Evolutionary conservation across 352 stramenopile species (phyloP), one percentile per base, ranked within the genome.

Genomic region (Pythium angustatum): DNA sequence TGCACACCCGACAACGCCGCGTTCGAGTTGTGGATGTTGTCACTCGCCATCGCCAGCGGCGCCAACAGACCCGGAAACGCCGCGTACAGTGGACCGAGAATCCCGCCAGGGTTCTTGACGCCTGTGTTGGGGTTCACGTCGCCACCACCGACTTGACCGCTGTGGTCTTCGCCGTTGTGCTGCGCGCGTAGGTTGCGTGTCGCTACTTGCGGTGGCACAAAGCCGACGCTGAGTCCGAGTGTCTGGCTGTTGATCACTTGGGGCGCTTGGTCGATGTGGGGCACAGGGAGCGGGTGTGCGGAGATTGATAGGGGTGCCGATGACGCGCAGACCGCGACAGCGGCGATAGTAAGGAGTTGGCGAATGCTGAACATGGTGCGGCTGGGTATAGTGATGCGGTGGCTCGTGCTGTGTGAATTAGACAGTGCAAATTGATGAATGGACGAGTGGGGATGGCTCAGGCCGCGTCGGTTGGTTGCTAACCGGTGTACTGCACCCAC

Each of bases 11-110:
- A 57, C 6, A 64, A 24, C 14, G 56, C 56, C 12, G 56, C 56
- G 31, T 63, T 55, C 31, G 44, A 54, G 55, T 62, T 62, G 55
- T 62, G 57, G 6, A 64, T 21, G 7, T 34, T 64, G 45, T 64
- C 57, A 34, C 57, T 64, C 1, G 45, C 55, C 55, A 62, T 62
- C 30, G 43, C 55, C 27, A 62, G 41, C 43, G 54, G 54, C 8
- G 54, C 54, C 26, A 61, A 19, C 1, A 61, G 54, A 22, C 26
- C 26, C 9, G 54, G 54, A 27, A 61, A 61, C 10, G 41, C 54
- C 14, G 54, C 38, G 40, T 61, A 61, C 31, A 61, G 40, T 10
- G 54, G 54, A 15, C 54, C 54, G 41, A 61, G 54, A 24, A 62
- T 49, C 10, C 56, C 56, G 21, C 56, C 43, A 1, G 43, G 54